Base-by-base conservation (phyloP, 2,329 filamentous ascomycete genomes). In the Leptographium galeiforme region DNA sequence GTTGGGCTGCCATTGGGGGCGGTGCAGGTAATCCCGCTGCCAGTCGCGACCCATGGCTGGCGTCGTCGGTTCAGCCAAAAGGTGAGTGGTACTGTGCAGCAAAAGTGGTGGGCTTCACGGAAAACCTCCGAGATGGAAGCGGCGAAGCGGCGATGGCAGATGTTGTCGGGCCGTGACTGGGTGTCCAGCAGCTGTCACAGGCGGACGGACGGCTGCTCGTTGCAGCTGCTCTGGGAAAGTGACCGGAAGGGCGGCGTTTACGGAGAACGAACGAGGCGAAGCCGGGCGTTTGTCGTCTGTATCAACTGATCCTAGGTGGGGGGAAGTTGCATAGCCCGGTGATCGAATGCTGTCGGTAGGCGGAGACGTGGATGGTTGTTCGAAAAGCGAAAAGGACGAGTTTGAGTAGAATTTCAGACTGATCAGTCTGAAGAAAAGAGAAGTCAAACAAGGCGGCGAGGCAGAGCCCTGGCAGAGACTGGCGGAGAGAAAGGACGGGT, bases 1-100 rank as follows among this genome's bases (percentile, higher is more conserved):
- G 10, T 60, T 56, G 25, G 56, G 41, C 39, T 56, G 58, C 61
- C 59, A 63, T 18, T 61, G 57, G 11, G 57, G 56, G 25, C 59
- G 60, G 16, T 55, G 54, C 13, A 58, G 55, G 38, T 53, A 53
- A 19, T 57, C 52, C 41, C 55, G 43, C 33, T 52, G 36, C 48
- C 49, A 57, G 19, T 60, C 58, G 36, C 56, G 58, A 41, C 51
- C 58, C 58, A 60, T 60, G 55, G 53, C 51, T 46, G 48, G n/a
- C 13, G 45, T 48, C 14, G 18, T 48, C 19, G 25, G 25, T 32
- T 50, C 38, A 18, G 6, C 8, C 32, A 33, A 36, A 11, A 48
- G 46, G 34, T 38, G 46, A 19, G 33, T 12, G 14, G 34, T 38
- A 10, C 8, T n/a, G 18, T 47, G 32, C 11, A 25, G 16, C 16